phyloP scores from a whole-genome alignment of 2,329 filamentous ascomycete species.

The Geosmithia putterillii region DNA sequence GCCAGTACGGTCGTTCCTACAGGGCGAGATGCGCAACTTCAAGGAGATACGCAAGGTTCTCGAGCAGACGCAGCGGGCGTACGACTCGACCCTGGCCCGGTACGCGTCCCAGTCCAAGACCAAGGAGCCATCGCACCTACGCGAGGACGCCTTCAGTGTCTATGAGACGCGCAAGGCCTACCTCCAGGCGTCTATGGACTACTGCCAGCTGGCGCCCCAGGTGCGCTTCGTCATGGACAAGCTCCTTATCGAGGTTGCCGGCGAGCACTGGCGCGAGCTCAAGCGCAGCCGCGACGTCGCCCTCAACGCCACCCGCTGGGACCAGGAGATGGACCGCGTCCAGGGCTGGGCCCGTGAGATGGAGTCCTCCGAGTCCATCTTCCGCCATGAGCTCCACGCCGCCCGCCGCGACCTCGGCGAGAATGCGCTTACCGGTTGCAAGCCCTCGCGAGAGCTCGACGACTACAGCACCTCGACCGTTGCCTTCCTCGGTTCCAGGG shows the following conservation, averaged over 20 bases:
- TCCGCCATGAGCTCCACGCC: slow-evolving; percentile 67
- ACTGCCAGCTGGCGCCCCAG: slow-evolving; percentile 78
- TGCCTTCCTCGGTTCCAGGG: slow-evolving; percentile 64
- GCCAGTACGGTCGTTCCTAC: slow-evolving; percentile 67
- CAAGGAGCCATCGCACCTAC: slow-evolving; percentile 81
- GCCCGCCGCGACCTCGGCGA: slow-evolving; percentile 77
- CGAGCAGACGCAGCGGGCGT: slow-evolving; percentile 71
- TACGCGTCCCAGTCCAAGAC: slow-evolving; percentile 81
- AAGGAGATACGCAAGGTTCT: slow-evolving; percentile 70
- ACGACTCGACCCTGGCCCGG: slow-evolving; percentile 68
- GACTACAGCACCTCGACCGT: slow-evolving; percentile 87
- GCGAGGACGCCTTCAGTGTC: slow-evolving; percentile 91
- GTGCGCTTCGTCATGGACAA: slow-evolving; percentile 75
- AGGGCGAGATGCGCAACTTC: slow-evolving; percentile 70
- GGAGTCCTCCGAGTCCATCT: slow-evolving; percentile 75
- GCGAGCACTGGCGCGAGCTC: slow-evolving; percentile 83
- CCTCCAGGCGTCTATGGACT: slow-evolving; percentile 86
- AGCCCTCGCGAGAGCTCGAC: slow-evolving; percentile 84
- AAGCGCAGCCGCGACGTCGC: slow-evolving; percentile 56
- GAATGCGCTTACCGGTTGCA: slow-evolving; percentile 52
- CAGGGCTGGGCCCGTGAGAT: slow-evolving; percentile 90
- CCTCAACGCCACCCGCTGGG: slow-evolving; percentile 53
- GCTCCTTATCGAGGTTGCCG: slow-evolving; percentile 71
- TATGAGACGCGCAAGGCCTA: slow-evolving; percentile 89
- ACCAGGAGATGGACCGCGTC: slow-evolving; percentile 77